A percentile compares a stretch with the other conserved stretches of the same genome.
Conservation (phyloP, 2,329 filamentous ascomycete species). For the Aschersonia sp. region DNA sequence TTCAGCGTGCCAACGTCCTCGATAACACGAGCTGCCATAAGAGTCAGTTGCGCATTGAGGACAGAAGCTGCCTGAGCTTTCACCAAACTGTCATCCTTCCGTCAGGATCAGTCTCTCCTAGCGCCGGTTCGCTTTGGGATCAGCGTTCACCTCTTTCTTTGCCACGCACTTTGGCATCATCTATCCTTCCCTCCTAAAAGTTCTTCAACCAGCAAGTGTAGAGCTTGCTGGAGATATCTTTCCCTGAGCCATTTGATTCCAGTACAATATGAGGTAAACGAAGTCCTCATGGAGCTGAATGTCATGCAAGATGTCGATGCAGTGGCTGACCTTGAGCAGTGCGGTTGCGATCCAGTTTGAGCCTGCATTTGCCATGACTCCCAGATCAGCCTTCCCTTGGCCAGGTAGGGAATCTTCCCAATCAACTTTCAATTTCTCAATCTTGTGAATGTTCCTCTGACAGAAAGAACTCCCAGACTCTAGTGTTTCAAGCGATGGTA, state of each 20-base stretch:
- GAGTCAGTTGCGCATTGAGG: background rate
- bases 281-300: background rate
- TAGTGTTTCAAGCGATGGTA: slow-evolving; percentile 13
- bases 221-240: too few relatives aligned
- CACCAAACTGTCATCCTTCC: background rate
- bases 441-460: slow-evolving; percentile 4
- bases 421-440: background rate
- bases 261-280: background rate
- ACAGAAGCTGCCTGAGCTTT: background rate
- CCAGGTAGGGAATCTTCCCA: slow-evolving; percentile 19
- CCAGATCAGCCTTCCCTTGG: slow-evolving; percentile 35
- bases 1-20: too few relatives aligned
- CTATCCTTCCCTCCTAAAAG: background rate
- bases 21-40: background rate
- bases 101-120: background rate
- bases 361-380: slow-evolving; percentile 34
- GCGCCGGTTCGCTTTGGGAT: background rate
- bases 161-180: background rate
- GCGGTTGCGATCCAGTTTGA: slow-evolving; percentile 38
- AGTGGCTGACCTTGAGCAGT: slow-evolving; percentile 11
- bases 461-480: slow-evolving; percentile 19
- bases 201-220: too few relatives aligned
- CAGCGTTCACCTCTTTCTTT: background rate
- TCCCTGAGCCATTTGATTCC: background rate
- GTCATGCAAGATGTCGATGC: background rate